Evolutionary conservation across 306 rosid genomes (phyloP), one percentile per base, ranked within the genome.

Genomic region (Delonix regia): DNA sequence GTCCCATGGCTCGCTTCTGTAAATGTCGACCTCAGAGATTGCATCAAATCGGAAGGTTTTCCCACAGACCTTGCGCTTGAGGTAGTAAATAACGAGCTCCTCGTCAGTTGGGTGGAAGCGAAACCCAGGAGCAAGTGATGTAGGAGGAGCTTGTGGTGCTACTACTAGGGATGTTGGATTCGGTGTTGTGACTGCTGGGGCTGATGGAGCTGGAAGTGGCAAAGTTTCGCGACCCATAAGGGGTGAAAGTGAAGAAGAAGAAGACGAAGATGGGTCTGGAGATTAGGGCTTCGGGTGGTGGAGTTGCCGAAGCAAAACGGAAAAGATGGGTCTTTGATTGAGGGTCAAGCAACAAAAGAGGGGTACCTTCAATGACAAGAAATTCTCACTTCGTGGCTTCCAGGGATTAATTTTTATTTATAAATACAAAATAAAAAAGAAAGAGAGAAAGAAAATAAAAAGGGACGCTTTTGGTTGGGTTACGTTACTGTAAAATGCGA

Each of bases 311-410:
- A 56, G 80, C 80, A 69, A 79, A 84, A 82, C 83, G 83, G 90
- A 78, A 82, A 87, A 82, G 90, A 82, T 82, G 82, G 83, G 82
- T 78, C 87, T 84, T 95, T 95, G 99, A 93, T 93, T 95, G 94
- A 86, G 84, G 92, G 82, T 78, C 94, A 96, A 96, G 99, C 85
- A 91, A 96, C 92, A 66, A 83, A 87, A 67, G 87, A 80, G 53
- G 89, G 90, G 93, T 95, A 93, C 99, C 98, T 95, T 95, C 90
- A 88, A 88, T 91, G 87, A 83, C 99, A 95, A 95, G 99, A 91
- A 89, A 95, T 91, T 87, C 88, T 79, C 77, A 47, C 81, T 80
- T 81, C 27, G 83, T 75, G 64, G 18, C 61, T 73, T 36, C 76
- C 34, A 30, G 67, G 81, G 79, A 78, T 41, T 39, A 41, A 21